Conservation (phyloP, 257 asterid species). For the Lavandula angustifolia region DNA sequence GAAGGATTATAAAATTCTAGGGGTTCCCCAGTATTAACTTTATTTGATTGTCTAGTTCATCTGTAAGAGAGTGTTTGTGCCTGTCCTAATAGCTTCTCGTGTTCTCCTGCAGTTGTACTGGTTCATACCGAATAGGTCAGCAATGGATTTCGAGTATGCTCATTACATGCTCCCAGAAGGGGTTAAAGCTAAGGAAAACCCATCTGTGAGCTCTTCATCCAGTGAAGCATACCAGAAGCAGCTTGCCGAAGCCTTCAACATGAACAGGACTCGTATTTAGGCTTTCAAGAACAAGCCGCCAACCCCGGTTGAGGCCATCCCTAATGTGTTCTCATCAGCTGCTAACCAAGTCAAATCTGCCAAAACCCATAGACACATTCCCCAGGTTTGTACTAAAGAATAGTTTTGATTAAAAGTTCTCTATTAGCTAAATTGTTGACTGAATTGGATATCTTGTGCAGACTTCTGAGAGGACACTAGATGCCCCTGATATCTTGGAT, state of each 20-base stretch:
- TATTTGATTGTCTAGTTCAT: too few species aligned
- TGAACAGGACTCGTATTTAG: conserved; percentile 79
- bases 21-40: too few species aligned
- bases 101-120: conserved; percentile 68
- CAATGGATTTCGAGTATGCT: conserved; percentile 87
- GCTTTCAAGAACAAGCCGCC: conserved; percentile 96
- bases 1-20: too few species aligned
- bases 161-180: conserved; percentile 87
- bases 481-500: conserved; percentile 99
- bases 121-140: conserved; percentile 94
- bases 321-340: conserved; percentile 46
- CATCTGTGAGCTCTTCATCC: conserved; percentile 58
- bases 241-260: conserved; percentile 83
- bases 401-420: neutral
- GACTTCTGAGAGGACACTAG: too few species aligned
- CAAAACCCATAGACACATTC: conserved; percentile 78
- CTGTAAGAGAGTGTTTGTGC: too few species aligned
- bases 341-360: conserved; percentile 53
- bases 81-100: too few species aligned
- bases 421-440: too few species aligned
- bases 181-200: conserved; percentile 86
- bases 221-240: conserved; percentile 81
- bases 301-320: conserved; percentile 57
- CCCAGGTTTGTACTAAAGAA: conserved; percentile 58
- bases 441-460: conserved; percentile 25